Conservation (phyloP, 2,329 filamentous ascomycete species). For the Setomelanomma holmii region DNA sequence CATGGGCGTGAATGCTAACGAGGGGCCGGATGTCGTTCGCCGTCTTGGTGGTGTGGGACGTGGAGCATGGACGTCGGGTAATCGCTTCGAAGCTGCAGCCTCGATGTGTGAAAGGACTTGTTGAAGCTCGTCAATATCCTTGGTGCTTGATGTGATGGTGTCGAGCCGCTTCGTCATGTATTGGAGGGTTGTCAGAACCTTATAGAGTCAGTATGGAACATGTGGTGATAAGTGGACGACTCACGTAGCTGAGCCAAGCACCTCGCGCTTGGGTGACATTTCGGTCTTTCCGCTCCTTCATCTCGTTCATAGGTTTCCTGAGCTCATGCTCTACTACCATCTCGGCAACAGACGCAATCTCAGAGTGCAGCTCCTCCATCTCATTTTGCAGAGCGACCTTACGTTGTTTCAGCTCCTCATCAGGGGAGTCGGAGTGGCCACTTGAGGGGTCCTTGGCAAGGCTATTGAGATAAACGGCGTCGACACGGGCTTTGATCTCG, state of each 20-base stretch:
- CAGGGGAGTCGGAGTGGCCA: slow-evolving; percentile 14
- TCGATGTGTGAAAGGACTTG: slow-evolving; percentile 40
- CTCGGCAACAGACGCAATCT: slow-evolving; percentile 72
- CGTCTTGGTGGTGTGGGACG: slow-evolving; percentile 23
- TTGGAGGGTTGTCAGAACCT: slow-evolving; percentile 50
- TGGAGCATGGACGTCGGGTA: slow-evolving; percentile 23
- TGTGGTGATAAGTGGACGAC: slow-evolving; percentile 3
- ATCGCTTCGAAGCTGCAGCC: slow-evolving; percentile 32
- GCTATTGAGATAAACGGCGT: slow-evolving; percentile 63
- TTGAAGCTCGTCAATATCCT: slow-evolving; percentile 37
- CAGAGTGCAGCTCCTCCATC: slow-evolving; percentile 72
- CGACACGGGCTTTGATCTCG: slow-evolving; percentile 52
- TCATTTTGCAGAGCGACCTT: slow-evolving; percentile 66
- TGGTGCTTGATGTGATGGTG: slow-evolving; percentile 31
- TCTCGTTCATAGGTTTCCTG: slow-evolving; percentile 64
- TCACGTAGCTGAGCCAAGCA: slow-evolving; percentile 54
- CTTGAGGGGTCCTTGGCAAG: slow-evolving; percentile 14
- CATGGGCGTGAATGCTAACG: slow-evolving; percentile 36
- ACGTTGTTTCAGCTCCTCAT: slow-evolving; percentile 58
- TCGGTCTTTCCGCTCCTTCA: slow-evolving; percentile 44
- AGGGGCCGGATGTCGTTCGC: slow-evolving; percentile 31
- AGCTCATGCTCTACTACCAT: slow-evolving; percentile 75
- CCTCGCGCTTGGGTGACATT: slow-evolving; percentile 45
- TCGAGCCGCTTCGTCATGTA: slow-evolving; percentile 50
- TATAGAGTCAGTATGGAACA: slow-evolving; percentile 18